Conservation (phyloP, 495 filamentous ascomycete species). For the Bacidia rubella region DNA sequence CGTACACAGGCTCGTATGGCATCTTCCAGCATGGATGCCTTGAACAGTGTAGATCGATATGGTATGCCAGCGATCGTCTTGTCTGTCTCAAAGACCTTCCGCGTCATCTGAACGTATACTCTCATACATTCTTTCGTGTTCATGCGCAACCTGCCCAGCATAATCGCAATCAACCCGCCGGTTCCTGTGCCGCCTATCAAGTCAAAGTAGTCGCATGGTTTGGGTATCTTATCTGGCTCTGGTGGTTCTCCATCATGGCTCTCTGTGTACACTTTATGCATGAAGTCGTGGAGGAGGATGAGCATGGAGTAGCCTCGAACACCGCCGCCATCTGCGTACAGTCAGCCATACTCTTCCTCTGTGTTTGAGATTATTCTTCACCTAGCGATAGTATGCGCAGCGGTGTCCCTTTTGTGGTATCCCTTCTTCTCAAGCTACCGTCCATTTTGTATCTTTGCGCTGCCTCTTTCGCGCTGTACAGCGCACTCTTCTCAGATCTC, state of each 20-base stretch:
- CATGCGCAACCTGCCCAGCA: conserved; percentile 84
- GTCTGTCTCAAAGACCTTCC: conserved; percentile 91
- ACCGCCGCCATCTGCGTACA: conserved; percentile 70
- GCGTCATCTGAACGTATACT: conserved; percentile 86
- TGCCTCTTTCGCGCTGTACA: background rate
- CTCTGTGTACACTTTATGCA: conserved; percentile 86
- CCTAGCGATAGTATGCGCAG: conserved; percentile 82
- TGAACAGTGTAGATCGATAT: conserved; percentile 86
- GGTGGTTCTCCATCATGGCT: conserved; percentile 71
- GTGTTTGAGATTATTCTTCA: conserved; percentile 30
- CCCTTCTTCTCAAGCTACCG: conserved; percentile 51
- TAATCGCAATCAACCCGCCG: conserved; percentile 87
- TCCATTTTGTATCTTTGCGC: conserved; percentile 1
- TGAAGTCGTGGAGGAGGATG: conserved; percentile 87
- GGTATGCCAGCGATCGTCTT: conserved; percentile 94
- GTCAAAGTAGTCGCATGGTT: conserved; percentile 97
- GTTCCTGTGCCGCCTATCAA: conserved; percentile 91
- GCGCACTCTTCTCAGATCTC: background rate
- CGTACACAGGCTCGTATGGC: conserved; percentile 82
- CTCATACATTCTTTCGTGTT: conserved; percentile 94
- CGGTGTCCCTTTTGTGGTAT: conserved; percentile 90
- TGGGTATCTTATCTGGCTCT: conserved; percentile 76
- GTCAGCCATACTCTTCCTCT: conserved; percentile 11
- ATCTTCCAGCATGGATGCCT: conserved; percentile 87
- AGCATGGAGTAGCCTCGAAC: conserved; percentile 96